A percentile compares a stretch with the other conserved stretches of the same genome.
phyloP scores from a whole-genome alignment of 345 rosid genomes.

The Hibiscus mutabilis region DNA sequence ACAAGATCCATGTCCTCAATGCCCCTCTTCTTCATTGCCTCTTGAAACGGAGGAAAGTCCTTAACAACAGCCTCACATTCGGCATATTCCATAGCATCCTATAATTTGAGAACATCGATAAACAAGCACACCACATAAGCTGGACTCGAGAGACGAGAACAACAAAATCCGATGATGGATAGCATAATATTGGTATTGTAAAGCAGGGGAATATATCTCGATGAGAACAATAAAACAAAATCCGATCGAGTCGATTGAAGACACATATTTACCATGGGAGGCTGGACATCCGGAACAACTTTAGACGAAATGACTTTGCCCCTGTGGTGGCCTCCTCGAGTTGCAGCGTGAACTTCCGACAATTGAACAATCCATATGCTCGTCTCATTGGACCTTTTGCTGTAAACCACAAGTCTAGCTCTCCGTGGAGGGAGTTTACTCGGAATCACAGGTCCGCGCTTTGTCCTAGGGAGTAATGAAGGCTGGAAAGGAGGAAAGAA shows the following conservation, averaged over 20 bases:
- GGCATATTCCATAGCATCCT: constrained; percentile 73
- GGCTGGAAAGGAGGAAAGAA: constrained; percentile 88
- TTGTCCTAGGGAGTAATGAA: constrained; percentile 61
- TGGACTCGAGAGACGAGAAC: not conserved
- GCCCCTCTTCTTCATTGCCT: constrained; percentile 76
- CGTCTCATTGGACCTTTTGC: constrained; percentile 63
- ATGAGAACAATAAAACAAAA: not conserved
- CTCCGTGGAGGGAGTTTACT: constrained; percentile 65
- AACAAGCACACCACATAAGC: not conserved
- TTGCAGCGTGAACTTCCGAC: constrained; percentile 66
- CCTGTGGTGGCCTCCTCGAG: constrained; percentile 76
- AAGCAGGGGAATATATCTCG: not conserved
- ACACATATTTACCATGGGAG: constrained; percentile 52
- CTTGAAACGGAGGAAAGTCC: constrained; percentile 52
- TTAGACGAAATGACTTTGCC: constrained; percentile 64
- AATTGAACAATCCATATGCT: constrained; percentile 68
- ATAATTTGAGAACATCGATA: constrained; percentile 7
- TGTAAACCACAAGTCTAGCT: constrained; percentile 70
- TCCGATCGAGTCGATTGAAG: not conserved
- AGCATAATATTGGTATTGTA: not conserved
- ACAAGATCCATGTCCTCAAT: constrained; percentile 73
- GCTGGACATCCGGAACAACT: constrained; percentile 69
- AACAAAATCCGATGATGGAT: not conserved
- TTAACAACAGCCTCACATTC: constrained; percentile 75
- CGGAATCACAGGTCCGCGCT: constrained; percentile 63